phyloP scores from a whole-genome alignment of 495 filamentous ascomycete species.

The Neurospora sp. region DNA sequence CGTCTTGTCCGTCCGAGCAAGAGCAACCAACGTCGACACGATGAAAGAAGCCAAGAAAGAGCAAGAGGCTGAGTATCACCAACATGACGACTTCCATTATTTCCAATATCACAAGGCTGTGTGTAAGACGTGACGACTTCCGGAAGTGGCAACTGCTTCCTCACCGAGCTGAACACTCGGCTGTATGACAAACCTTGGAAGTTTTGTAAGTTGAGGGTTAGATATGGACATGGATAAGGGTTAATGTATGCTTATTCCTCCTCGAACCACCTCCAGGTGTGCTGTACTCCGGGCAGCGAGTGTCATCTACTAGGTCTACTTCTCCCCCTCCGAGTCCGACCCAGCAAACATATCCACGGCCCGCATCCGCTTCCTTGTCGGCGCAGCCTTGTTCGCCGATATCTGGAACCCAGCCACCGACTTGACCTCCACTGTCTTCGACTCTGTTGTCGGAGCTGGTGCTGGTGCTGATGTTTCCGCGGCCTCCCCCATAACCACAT shows the following conservation, averaged over 20 bases:
- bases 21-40: neutral
- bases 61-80: neutral
- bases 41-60: neutral
- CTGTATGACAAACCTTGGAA: neutral
- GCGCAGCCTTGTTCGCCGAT: constrained; percentile 16
- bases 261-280: no score
- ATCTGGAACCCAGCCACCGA: constrained; percentile 18
- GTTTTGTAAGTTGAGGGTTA: neutral
- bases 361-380: constrained; percentile 51
- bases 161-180: neutral
- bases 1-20: neutral
- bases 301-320: constrained; percentile 9
- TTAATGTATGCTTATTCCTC: neutral
- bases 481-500: constrained; percentile 7
- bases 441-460: constrained; percentile 9
- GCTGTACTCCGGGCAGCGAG: no score
- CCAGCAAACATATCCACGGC: constrained; percentile 94
- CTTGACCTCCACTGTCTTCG: constrained; percentile 6
- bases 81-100: neutral
- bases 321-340: constrained; percentile 34
- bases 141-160: neutral
- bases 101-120: neutral
- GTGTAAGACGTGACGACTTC: neutral
- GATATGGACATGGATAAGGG: neutral
- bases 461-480: constrained; percentile 14